phyloP scores from a whole-genome alignment of 345 rosid genomes.

The Mangifera indica region DNA sequence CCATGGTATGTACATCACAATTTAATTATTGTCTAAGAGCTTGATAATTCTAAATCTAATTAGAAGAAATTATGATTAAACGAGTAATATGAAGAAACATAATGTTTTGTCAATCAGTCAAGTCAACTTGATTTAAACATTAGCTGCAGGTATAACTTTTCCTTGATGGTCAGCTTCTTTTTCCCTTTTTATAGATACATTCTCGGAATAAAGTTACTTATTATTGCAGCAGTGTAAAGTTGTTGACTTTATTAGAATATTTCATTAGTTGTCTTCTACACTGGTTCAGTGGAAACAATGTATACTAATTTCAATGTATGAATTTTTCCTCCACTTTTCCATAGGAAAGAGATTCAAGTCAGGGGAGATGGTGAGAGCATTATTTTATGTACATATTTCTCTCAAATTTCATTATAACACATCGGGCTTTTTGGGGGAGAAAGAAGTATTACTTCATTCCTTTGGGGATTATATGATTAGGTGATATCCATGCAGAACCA shows the following conservation, averaged over 20 bases:
- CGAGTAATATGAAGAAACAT: not conserved
- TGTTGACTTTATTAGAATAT: not conserved
- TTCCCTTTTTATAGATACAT: too few relatives aligned
- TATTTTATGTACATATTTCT: conserved; percentile 58
- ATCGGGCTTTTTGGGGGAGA: not conserved
- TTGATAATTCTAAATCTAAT: not conserved
- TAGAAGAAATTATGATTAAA: not conserved
- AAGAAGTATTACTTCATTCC: not conserved
- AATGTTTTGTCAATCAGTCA: too few relatives aligned
- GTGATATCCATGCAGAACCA: too few relatives aligned
- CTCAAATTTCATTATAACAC: conserved; percentile 32
- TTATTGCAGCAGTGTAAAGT: too few relatives aligned
- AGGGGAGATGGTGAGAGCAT: conserved; percentile 37
- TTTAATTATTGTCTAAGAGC: not conserved
- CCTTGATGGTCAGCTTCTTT: too few relatives aligned
- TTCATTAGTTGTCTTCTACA: not conserved
- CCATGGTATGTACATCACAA: conserved; percentile 54
- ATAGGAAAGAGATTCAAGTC: conserved; percentile 74
- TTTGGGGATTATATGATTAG: not conserved
- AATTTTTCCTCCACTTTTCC: conserved; percentile 7
- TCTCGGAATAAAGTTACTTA: too few relatives aligned
- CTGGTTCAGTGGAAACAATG: conserved; percentile 1
- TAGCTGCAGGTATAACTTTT: too few relatives aligned
- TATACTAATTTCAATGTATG: not conserved
- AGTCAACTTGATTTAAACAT: too few relatives aligned